phyloP scores from a whole-genome alignment of 805 yeast genomes.

The Ogataea nitratoaversa region DNA sequence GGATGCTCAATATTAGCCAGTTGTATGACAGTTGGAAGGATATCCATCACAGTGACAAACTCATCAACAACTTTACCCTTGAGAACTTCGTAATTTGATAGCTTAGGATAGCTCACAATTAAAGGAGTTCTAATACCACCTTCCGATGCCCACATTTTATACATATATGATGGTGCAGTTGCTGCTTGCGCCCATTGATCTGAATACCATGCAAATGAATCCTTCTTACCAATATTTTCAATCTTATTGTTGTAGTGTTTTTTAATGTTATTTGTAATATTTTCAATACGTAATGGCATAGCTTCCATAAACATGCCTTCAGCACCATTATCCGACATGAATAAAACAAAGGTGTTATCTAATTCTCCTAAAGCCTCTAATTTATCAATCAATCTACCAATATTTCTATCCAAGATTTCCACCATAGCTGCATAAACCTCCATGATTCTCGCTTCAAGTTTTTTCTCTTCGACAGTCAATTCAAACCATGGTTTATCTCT shows the following conservation, averaged over 20 bases:
- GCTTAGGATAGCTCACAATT: conserved; percentile 41
- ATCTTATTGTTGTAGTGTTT: conserved; percentile 38
- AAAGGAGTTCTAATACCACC: conserved; percentile 60
- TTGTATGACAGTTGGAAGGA: conserved; percentile 52
- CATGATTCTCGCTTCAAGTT: conserved; percentile 42
- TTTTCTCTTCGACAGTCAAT: conserved; percentile 34
- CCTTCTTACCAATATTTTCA: conserved; percentile 44
- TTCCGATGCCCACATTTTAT: conserved; percentile 55
- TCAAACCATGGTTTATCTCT: conserved; percentile 43
- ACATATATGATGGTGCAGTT: conserved; percentile 51
- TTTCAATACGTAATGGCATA: conserved; percentile 37
- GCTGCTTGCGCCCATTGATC: conserved; percentile 64
- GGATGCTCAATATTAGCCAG: conserved; percentile 46
- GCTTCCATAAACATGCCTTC: conserved; percentile 54
- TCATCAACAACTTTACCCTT: conserved; percentile 29
- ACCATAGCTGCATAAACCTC: conserved; percentile 65
- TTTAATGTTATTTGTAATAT: conserved; percentile 25
- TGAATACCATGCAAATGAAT: conserved; percentile 49
- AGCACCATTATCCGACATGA: conserved; percentile 64
- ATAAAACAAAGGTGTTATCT: conserved; percentile 51
- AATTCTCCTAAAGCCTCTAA: conserved; percentile 40
- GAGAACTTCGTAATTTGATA: conserved; percentile 12
- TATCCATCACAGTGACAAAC: conserved; percentile 59
- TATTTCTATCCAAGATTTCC: conserved; percentile 45
- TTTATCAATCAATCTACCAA: conserved; percentile 44